These are phyloP conservation scores for Oxytropis ochrocephala DNA, from an alignment of 306 rosid species.

Conservation along the genomic window DNA sequence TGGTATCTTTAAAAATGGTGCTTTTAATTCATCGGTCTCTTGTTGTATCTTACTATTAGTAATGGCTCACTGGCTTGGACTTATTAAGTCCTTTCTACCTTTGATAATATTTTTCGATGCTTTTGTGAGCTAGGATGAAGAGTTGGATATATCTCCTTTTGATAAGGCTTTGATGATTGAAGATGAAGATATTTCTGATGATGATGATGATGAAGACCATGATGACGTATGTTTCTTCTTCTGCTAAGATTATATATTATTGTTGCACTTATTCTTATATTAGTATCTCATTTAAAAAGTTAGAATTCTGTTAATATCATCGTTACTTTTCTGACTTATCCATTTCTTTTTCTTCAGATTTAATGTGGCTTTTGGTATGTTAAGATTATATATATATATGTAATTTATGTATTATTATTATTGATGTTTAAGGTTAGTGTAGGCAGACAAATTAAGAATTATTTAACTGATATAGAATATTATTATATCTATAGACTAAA, in stretches of 20 bases:
- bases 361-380: neutral
- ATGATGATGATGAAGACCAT: constrained; percentile 81
- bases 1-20: neutral
- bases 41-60: neutral
- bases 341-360: neutral
- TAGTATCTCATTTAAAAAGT: neutral
- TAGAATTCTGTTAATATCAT: neutral
- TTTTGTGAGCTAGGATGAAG: constrained; percentile 62
- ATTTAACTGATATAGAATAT: neutral
- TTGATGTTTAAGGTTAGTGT: neutral
- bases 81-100: neutral
- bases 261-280: neutral
- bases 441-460: too few species aligned
- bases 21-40: neutral
- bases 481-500: neutral
- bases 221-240: constrained; percentile 54
- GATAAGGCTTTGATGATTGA: constrained; percentile 86
- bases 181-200: constrained; percentile 92
- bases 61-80: neutral
- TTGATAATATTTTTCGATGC: neutral
- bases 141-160: constrained; percentile 69
- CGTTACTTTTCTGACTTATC: neutral
- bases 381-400: neutral
- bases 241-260: neutral
- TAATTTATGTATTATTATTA: neutral